Base-by-base conservation (phyloP, 1,284 basidiomycete genomes). In the Melampsora abietis-canadensis region DNA sequence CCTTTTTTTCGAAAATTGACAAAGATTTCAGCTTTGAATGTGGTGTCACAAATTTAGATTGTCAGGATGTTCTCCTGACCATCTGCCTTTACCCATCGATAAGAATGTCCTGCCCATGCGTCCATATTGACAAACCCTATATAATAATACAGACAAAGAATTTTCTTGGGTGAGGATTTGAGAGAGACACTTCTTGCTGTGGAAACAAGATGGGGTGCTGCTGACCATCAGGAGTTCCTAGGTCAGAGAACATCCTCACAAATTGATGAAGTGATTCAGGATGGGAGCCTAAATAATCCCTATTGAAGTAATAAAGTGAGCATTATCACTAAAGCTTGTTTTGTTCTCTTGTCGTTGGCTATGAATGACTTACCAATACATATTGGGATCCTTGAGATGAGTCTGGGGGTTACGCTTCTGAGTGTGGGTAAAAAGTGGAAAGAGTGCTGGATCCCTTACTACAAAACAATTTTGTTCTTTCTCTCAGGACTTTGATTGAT, bases 101-200 rank as follows among this genome's bases (percentile, higher is more conserved):
- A 89, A n/a, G 92, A 90, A 85, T 96, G 92, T 6, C 94, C 92
- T 61, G 89, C 90, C 85, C 93, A 96, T 24, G 92, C 93, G 83
- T 96, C 90, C 27, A 47, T 57, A 24, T 68, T 24, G n/a, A 40
- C 40, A 40, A 40, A 40, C 1, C 40, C 40, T 40, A 14, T 14
- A 40, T 12, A 12, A 37, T 27, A 27, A 27, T 6, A 37, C 7
- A 6, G 34, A 10, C 2, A 2, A 37, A 37, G 34, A 37, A 37
- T 27, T 27, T 27, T 27, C 27, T 27, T 37, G 34, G 10, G 10
- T 37, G 34, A 37, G 34, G 34, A 37, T 37, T 37, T 37, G 34
- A 37, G 34, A 37, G 34, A 37, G 34, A 37, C 10, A 2, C 2
- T 37, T 37, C 34, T 37, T 37, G 34, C 10, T 37, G 34, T 8